These are phyloP conservation scores for Dioscorea cayenensis DNA, from an alignment of 116 monocot species.

Conservation along the genomic window DNA sequence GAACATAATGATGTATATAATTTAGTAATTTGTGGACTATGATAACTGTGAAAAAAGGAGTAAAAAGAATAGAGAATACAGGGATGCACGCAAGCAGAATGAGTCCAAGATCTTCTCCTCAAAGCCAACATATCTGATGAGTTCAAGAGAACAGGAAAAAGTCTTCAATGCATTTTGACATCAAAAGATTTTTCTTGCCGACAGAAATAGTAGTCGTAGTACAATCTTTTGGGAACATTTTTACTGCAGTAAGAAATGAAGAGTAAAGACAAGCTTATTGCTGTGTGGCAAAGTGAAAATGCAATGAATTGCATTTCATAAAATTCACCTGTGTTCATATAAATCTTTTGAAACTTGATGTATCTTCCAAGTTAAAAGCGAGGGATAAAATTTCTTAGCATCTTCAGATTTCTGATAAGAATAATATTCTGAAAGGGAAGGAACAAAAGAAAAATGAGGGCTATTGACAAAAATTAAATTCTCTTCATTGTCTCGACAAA, in stretches of 20 bases:
- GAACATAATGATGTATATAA: background rate
- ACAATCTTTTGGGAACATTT: constrained; percentile 63
- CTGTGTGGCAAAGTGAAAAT: no score
- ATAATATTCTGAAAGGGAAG: no score
- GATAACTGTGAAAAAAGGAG: background rate
- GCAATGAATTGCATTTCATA: no score
- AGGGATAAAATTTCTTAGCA: no score
- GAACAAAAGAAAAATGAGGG: no score
- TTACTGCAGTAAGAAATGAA: constrained; percentile 37
- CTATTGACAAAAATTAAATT: background rate
- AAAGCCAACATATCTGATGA: constrained; percentile 94
- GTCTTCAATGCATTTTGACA: constrained; percentile 91
- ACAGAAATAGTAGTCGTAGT: constrained; percentile 89
- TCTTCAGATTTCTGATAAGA: no score
- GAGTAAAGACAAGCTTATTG: no score
- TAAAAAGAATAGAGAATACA: constrained; percentile 22
- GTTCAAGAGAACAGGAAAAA: constrained; percentile 72
- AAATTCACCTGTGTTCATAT: no score
- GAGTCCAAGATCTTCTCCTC: constrained; percentile 92
- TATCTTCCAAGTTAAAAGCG: no score
- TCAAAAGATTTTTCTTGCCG: constrained; percentile 90
- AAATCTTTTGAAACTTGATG: no score
- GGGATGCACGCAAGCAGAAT: constrained; percentile 92
- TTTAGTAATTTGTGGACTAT: background rate
- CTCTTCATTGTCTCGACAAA: background rate